phyloP scores from a whole-genome alignment of 2,329 filamentous ascomycete species.

The Bipolaris sorokiniana region DNA sequence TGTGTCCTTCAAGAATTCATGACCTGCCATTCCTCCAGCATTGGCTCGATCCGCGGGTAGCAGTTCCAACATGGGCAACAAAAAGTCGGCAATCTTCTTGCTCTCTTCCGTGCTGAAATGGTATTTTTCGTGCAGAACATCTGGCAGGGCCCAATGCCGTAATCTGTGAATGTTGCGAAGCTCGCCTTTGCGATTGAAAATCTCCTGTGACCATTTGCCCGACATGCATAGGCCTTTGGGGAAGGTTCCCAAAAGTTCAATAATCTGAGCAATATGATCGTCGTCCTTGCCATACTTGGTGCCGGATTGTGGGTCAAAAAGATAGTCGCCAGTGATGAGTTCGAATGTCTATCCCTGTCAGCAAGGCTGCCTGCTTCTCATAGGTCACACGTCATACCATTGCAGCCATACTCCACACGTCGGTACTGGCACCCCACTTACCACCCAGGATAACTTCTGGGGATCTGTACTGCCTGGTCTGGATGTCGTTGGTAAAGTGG shows the following conservation, averaged over 20 bases:
- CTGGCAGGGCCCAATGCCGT: constrained; percentile 91
- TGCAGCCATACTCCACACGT: constrained; percentile 99
- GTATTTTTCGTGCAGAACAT: constrained; percentile 95
- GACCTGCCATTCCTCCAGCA: constrained; percentile 91
- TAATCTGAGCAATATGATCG: constrained; percentile 98
- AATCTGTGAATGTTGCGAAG: constrained; percentile 96
- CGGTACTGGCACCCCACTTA: constrained; percentile 99
- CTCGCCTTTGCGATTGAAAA: constrained; percentile 97
- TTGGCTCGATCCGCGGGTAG: constrained; percentile 89
- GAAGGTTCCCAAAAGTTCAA: constrained; percentile 92
- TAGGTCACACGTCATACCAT: constrained; percentile 71
- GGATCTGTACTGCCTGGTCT: constrained; percentile 95
- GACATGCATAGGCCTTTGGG: constrained; percentile 89
- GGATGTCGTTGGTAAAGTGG: constrained; percentile 99
- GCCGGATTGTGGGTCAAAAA: constrained; percentile 97
- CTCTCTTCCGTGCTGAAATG: constrained; percentile 87
- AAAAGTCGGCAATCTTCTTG: constrained; percentile 78
- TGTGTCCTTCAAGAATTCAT: constrained; percentile 81
- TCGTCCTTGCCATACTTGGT: constrained; percentile 99
- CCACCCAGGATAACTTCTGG: constrained; percentile 95
- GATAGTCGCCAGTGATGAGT: constrained; percentile 95
- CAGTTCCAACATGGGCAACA: constrained; percentile 89
- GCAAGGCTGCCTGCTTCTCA: neutral
- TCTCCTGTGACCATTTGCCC: constrained; percentile 97
- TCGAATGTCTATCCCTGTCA: constrained; percentile 78